Evolutionary conservation across 306 rosid species (phyloP).

Genomic region (Bauhinia variegata): DNA sequence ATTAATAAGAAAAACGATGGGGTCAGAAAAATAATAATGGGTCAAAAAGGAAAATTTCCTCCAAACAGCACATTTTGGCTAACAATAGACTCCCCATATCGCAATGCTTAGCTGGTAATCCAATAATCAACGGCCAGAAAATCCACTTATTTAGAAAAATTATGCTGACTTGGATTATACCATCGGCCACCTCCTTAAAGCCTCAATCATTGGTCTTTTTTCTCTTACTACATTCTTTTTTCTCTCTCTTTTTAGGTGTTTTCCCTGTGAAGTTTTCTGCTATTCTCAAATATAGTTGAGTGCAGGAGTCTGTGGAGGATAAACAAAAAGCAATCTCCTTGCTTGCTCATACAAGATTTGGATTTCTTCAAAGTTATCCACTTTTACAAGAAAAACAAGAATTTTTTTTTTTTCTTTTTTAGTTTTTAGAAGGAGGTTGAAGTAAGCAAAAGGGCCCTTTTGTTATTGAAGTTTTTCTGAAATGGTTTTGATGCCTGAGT

Average conservation of each 20-base stretch:
- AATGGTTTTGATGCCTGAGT: slow-evolving; percentile 81
- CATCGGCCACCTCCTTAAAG: slow-evolving; percentile 51
- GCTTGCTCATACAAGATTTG: slow-evolving; percentile 46
- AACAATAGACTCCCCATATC: slow-evolving; percentile 38
- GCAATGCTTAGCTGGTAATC: slow-evolving; percentile 75
- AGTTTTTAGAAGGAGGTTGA: slow-evolving; percentile 23
- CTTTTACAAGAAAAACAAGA: not conserved
- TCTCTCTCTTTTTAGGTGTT: slow-evolving; percentile 38
- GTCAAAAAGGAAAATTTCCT: slow-evolving; percentile 3
- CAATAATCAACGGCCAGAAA: slow-evolving; percentile 57
- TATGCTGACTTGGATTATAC: slow-evolving; percentile 61
- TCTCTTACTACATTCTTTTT: slow-evolving; percentile 18
- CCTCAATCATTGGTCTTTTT: slow-evolving; percentile 69
- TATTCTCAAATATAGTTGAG: slow-evolving; percentile 43
- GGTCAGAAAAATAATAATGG: not conserved
- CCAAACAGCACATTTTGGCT: slow-evolving; percentile 55
- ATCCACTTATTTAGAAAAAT: slow-evolving; percentile 40
- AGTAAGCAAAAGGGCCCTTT: slow-evolving; percentile 30
- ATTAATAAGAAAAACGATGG: slow-evolving; percentile 12
- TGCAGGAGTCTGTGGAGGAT: slow-evolving; percentile 31
- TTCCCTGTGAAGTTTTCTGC: slow-evolving; percentile 27
- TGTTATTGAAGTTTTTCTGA: slow-evolving; percentile 41
- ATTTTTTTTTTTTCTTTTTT: not conserved
- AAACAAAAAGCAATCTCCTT: slow-evolving; percentile 42
- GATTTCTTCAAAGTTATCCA: slow-evolving; percentile 44